phyloP scores from a whole-genome alignment of 1,284 basidiomycete species.

The Lentinus polychrous region DNA sequence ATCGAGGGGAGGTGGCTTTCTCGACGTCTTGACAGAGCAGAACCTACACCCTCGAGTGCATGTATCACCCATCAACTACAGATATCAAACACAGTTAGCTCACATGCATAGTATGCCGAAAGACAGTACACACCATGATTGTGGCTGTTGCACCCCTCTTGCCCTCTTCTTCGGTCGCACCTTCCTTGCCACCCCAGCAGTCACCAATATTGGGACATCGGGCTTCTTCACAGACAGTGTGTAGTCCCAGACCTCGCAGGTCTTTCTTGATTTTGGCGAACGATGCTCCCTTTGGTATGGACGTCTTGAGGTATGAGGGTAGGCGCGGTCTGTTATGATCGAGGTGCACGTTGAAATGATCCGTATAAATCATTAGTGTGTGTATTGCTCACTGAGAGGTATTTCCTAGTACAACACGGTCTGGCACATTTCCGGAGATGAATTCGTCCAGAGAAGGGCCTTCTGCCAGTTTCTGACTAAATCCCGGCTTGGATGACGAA shows the following conservation, averaged over 20 bases:
- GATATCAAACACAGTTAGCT: background rate
- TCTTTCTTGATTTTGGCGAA: conserved; percentile 95
- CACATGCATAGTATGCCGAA: conserved; percentile 1
- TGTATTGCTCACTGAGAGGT: conserved; percentile 52
- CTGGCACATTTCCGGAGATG: conserved; percentile 53
- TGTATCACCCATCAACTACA: conserved; percentile 97
- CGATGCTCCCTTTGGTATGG: conserved; percentile 84
- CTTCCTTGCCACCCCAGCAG: conserved; percentile 93
- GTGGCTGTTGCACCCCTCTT: conserved; percentile 92
- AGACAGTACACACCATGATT: conserved; percentile 75
- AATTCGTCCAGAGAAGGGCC: conserved; percentile 87
- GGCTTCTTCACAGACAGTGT: conserved; percentile 98
- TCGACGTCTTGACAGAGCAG: conserved; percentile 95
- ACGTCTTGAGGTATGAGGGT: conserved; percentile 90
- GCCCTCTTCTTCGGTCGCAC: conserved; percentile 64
- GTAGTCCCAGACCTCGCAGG: conserved; percentile 83
- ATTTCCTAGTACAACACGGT: conserved; percentile 76
- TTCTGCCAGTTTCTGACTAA: conserved; percentile 55
- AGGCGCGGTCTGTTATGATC: conserved; percentile 65
- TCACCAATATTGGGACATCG: conserved; percentile 99
- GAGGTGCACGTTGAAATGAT: background rate
- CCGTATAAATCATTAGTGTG: background rate
- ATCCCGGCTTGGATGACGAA: conserved; percentile 40
- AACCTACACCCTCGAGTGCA: conserved; percentile 98
- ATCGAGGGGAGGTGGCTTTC: conserved; percentile 84